Conservation (phyloP, 2,329 filamentous ascomycete species). For the Erysiphe pulchra region DNA sequence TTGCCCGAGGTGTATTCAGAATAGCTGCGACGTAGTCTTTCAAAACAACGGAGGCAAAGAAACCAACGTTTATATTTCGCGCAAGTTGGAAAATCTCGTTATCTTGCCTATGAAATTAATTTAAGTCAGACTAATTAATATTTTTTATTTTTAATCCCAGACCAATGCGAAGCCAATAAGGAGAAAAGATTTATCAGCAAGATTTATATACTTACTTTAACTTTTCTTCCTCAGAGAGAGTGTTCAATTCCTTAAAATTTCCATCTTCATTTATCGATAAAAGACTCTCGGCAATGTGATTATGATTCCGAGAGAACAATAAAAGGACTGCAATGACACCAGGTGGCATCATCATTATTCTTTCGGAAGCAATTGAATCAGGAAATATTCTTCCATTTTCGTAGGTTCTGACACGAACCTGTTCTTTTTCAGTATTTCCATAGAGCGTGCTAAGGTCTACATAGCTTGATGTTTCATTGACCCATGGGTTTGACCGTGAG, state of each 20-base stretch:
- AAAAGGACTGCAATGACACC: constrained; percentile 18
- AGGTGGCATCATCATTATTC: constrained; percentile 23
- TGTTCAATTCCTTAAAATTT: constrained; percentile 18
- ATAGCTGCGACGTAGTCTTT: constrained; percentile 21
- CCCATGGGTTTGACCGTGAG: constrained; percentile 15
- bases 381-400: constrained; percentile 18
- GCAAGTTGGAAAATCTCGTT: constrained; percentile 22
- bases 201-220: constrained; percentile 13
- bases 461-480: constrained; percentile 21
- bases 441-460: constrained; percentile 22
- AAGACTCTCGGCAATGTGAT: constrained; percentile 17
- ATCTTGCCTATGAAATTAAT: constrained; percentile 16
- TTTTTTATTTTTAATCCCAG: neutral
- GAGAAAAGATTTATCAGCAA: too few relatives aligned
- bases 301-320: constrained; percentile 21
- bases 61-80: constrained; percentile 21
- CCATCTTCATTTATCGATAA: constrained; percentile 19
- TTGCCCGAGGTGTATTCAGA: constrained; percentile 19
- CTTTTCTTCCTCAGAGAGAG: constrained; percentile 14
- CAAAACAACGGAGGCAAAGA: constrained; percentile 20
- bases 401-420: constrained; percentile 18
- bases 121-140: neutral
- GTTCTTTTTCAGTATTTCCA: constrained; percentile 19
- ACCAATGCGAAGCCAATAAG: too few relatives aligned
- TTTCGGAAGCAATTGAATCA: constrained; percentile 19